phyloP scores from a whole-genome alignment of 2,329 filamentous ascomycete species.

The Daldinia sp. region DNA sequence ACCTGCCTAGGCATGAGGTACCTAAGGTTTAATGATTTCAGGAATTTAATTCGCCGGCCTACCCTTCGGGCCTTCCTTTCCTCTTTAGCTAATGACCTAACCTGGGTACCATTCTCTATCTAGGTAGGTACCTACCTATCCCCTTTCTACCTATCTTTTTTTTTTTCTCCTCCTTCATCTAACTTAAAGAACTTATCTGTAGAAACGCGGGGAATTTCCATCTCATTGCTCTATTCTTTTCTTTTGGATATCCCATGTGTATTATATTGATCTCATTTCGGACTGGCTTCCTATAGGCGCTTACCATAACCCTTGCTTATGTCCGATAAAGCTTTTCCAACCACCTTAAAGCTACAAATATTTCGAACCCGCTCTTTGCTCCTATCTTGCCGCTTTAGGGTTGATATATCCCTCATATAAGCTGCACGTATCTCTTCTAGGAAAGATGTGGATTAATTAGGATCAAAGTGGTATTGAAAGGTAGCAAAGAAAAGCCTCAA shows the following conservation, averaged over 20 bases:
- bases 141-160: not conserved
- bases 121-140: no score
- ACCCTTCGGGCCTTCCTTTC: not conserved
- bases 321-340: not conserved
- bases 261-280: not conserved
- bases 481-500: conserved; percentile 3
- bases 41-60: not conserved
- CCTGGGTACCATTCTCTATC: no score
- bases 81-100: no score
- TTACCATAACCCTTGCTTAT: not conserved
- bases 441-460: conserved; percentile 14
- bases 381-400: not conserved
- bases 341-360: not conserved
- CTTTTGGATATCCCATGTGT: not conserved
- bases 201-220: not conserved
- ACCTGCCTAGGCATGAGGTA: not conserved
- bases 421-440: conserved; percentile 7
- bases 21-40: not conserved
- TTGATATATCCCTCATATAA: conserved; percentile 3
- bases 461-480: conserved; percentile 6
- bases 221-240: not conserved
- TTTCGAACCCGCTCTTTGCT: not conserved
- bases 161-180: not conserved
- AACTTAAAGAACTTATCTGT: not conserved
- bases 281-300: not conserved